These are phyloP conservation scores for Catharanthus roseus DNA, from an alignment of 257 asterid genomes.

Conservation along the genomic window DNA sequence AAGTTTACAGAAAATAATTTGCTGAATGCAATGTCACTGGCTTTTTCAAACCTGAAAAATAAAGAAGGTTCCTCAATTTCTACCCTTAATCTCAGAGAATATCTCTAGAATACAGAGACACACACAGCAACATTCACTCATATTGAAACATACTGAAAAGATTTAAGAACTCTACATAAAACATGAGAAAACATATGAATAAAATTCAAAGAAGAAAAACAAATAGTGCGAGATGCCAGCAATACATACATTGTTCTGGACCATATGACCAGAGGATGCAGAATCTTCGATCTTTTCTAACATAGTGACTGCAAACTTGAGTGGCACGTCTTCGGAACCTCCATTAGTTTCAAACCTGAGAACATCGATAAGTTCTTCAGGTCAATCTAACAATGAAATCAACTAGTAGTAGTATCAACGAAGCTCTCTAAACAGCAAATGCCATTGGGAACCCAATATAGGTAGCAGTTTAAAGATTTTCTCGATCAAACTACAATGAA, in stretches of 20 bases:
- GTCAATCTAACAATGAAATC: conserved; percentile 12
- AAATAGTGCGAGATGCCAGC: conserved; percentile 14
- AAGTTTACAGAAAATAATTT: neutral
- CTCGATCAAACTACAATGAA: neutral
- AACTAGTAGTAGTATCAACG: conserved; percentile 9
- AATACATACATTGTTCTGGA: conserved; percentile 38
- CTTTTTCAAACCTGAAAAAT: neutral
- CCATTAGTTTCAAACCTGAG: conserved; percentile 58
- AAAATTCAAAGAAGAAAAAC: neutral
- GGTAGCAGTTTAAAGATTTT: neutral
- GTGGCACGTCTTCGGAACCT: conserved; percentile 63
- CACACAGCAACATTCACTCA: neutral
- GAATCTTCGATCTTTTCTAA: conserved; percentile 54
- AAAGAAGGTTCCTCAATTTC: too few relatives aligned
- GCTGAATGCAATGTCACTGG: neutral
- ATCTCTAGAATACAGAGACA: neutral
- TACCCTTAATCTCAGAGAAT: too few relatives aligned
- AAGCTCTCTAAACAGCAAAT: neutral
- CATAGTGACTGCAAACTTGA: conserved; percentile 50
- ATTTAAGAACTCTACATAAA: neutral
- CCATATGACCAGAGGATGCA: conserved; percentile 27
- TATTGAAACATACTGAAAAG: neutral
- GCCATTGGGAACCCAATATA: neutral
- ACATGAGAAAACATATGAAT: neutral
- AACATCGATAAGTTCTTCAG: conserved; percentile 20